Conservation (phyloP, 1,284 basidiomycete genomes). For the Tremellales sp. region DNA sequence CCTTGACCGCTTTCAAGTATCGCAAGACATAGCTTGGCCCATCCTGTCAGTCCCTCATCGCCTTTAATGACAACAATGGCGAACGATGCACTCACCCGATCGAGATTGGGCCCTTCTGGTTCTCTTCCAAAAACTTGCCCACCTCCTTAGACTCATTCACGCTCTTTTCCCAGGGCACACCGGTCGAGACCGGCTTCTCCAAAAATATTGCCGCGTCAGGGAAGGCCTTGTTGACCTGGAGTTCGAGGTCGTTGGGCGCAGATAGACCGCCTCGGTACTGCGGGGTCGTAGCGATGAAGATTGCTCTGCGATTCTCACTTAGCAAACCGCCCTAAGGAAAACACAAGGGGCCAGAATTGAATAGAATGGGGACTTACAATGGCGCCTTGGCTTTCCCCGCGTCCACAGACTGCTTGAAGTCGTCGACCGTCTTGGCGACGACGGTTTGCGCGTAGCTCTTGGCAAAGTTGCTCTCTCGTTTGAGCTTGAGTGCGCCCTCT, state of each 20-base stretch:
- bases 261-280: slow-evolving; percentile 77
- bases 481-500: slow-evolving; percentile 70
- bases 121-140: slow-evolving; percentile 61
- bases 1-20: slow-evolving; percentile 51
- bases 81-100: slow-evolving; percentile 62
- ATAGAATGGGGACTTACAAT: slow-evolving; percentile 62
- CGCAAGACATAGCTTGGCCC: slow-evolving; percentile 38
- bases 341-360: slow-evolving; percentile 76
- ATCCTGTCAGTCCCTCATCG: not conserved
- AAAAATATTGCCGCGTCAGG: slow-evolving; percentile 82
- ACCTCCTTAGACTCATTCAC: slow-evolving; percentile 56
- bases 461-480: slow-evolving; percentile 79
- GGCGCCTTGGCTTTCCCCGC: slow-evolving; percentile 44
- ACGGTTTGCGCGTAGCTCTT: slow-evolving; percentile 83
- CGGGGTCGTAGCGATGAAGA: slow-evolving; percentile 87
- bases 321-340: not conserved
- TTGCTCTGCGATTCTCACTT: slow-evolving; percentile 54
- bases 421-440: slow-evolving; percentile 75
- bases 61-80: slow-evolving; percentile 2
- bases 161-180: slow-evolving; percentile 45
- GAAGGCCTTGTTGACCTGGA: slow-evolving; percentile 80
- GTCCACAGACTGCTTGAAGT: slow-evolving; percentile 55
- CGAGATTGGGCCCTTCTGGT: slow-evolving; percentile 63
- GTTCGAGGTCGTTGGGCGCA: slow-evolving; percentile 76
- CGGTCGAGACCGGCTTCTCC: slow-evolving; percentile 65